Evolutionary conservation across 108 stramenopile species (phyloP).

Genomic region (Pseudonitzschia pungens): DNA sequence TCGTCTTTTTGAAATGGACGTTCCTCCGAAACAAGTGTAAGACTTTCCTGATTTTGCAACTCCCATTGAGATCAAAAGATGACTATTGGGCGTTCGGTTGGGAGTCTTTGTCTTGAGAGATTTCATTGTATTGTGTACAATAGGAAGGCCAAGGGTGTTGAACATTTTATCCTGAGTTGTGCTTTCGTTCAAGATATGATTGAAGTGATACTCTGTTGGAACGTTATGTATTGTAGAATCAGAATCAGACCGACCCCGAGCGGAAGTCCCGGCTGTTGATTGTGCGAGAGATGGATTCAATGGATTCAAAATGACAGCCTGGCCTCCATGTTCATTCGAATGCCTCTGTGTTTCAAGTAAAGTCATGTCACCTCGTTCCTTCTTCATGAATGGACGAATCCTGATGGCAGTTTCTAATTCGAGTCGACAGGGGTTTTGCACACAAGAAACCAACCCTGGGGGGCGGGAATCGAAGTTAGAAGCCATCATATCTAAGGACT

Average conservation of each 20-base stretch:
- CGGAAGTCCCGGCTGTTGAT: not conserved
- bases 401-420: conserved; percentile 38
- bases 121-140: conserved; percentile 29
- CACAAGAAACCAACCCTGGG: conserved; percentile 9
- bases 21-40: conserved; percentile 43
- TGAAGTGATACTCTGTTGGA: conserved; percentile 38
- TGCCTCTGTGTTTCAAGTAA: conserved; percentile 24
- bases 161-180: conserved; percentile 45
- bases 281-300: conserved; percentile 1
- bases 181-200: conserved; percentile 26
- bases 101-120: conserved; percentile 17
- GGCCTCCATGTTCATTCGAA: not conserved
- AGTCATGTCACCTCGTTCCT: conserved; percentile 39
- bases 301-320: conserved; percentile 23
- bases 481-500: not conserved
- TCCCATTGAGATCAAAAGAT: conserved; percentile 50
- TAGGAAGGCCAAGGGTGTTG: conserved; percentile 35
- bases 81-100: conserved; percentile 23
- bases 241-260: conserved; percentile 16
- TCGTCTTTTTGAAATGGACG: conserved; percentile 30
- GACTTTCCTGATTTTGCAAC: conserved; percentile 50
- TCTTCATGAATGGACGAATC: conserved; percentile 36
- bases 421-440: conserved; percentile 16
- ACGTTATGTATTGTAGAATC: conserved; percentile 28
- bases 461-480: conserved; percentile 1